phyloP scores from a whole-genome alignment of 306 rosid species.

The Inga laurina region DNA sequence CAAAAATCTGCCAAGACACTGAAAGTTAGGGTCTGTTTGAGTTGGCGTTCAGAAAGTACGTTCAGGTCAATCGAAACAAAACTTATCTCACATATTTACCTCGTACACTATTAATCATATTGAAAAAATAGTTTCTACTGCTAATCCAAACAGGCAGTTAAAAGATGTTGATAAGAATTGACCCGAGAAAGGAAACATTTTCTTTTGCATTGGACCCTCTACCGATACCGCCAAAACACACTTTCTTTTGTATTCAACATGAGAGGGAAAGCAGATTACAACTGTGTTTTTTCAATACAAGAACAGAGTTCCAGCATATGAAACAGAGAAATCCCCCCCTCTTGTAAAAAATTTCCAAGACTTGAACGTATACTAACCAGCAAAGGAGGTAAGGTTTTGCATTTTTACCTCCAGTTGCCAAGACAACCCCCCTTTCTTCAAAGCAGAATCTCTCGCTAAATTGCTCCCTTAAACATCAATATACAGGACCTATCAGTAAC shows the following conservation, averaged over 20 bases:
- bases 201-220: not conserved
- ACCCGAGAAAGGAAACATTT: not conserved
- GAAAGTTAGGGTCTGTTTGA: too few species aligned
- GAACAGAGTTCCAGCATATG: conserved; percentile 32
- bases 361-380: conserved; percentile 21
- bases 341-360: conserved; percentile 23
- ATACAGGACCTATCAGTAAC: conserved; percentile 27
- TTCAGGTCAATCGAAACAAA: too few species aligned
- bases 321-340: conserved; percentile 22
- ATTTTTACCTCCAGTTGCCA: conserved; percentile 20
- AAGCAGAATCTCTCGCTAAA: conserved; percentile 21
- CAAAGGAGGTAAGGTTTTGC: conserved; percentile 27
- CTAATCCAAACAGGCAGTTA: too few species aligned
- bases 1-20: not conserved
- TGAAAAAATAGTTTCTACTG: too few species aligned
- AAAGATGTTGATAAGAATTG: not conserved
- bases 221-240: not conserved
- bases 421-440: conserved; percentile 14
- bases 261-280: conserved; percentile 33
- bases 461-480: conserved; percentile 26
- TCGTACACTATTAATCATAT: too few species aligned
- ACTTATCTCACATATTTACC: too few species aligned
- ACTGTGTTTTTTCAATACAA: conserved; percentile 38
- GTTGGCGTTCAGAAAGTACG: too few species aligned
- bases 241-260: conserved; percentile 27